phyloP scores from a whole-genome alignment of 2,329 filamentous ascomycete species.

The Alternaria hordeiaustralica region DNA sequence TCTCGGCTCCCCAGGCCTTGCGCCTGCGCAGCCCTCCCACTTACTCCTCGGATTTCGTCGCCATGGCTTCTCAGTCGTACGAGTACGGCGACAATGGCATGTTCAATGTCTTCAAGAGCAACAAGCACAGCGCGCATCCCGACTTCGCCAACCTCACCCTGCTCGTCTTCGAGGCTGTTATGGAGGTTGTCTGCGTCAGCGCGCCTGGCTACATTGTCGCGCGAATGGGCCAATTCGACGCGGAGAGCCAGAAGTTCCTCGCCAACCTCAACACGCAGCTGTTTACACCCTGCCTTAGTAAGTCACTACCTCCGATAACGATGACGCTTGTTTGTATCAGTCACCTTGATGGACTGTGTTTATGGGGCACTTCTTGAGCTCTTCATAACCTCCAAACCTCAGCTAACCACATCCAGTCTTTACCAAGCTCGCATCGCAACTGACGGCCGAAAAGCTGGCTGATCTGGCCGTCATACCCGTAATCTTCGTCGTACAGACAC shows the following conservation, averaged over 20 bases:
- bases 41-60: constrained; percentile 32
- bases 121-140: constrained; percentile 60
- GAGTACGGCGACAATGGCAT: constrained; percentile 37
- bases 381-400: neutral
- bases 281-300: constrained; percentile 96
- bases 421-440: constrained; percentile 92
- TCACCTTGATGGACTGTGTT: neutral
- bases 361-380: neutral
- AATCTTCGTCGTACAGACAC: constrained; percentile 88
- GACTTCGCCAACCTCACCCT: constrained; percentile 73
- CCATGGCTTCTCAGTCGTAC: constrained; percentile 44
- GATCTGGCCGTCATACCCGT: constrained; percentile 94
- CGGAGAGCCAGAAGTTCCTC: constrained; percentile 93
- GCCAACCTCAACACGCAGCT: constrained; percentile 95
- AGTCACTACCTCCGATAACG: constrained; percentile 5
- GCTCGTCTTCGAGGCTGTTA: constrained; percentile 91
- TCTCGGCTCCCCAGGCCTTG: constrained; percentile 40
- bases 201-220: constrained; percentile 94
- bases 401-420: constrained; percentile 69
- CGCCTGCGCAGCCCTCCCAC: constrained; percentile 43
- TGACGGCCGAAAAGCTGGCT: constrained; percentile 86
- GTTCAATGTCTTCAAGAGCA: constrained; percentile 41
- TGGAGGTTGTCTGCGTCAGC: constrained; percentile 94
- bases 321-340: neutral
- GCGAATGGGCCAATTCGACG: constrained; percentile 88